Evolutionary conservation across 768 basidiomycete species (phyloP), one percentile per base, ranked within the genome.

Genomic region (Tulasnella sp.): DNA sequence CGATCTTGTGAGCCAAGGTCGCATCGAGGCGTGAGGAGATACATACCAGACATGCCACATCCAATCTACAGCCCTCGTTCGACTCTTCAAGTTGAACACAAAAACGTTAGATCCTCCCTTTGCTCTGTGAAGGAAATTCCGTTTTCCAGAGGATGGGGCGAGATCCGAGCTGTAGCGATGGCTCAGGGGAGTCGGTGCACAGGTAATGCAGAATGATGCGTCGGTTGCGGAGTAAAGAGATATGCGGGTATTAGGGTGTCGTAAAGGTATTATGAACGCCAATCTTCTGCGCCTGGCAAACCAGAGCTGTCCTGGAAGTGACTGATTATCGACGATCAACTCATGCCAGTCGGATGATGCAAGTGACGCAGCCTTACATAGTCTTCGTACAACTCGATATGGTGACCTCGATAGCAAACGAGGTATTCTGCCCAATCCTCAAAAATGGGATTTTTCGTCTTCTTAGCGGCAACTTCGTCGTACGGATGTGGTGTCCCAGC

Each of bases 211-310:
- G 82, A 96, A 94, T 0, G 93, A 89, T 78, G 94, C 83, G 81
- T 98, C 96, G 68, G 90, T 88, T 73, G 92, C 91, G 40, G 94
- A 97, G 81, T 93, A 98, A 31, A 97, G 81, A 2, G 92, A 94
- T n/a, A 96, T 83, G 17, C 85, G 86, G 0, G 94, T 95, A 54
- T 85, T 85, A 3, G 85, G 82, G 0, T 87, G 84, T 76, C 85
- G 84, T 72, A 97, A 85, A 0, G 96, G 94, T 71, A 97, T 90
- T 25, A 93, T 82, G 79, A 90, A 94, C 15, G 90, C 88, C 5
- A 97, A 89, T 72, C 90, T 87, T 81, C 96, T 96, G 80, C 91
- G 90, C 6, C 91, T 89, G 1, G 83, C 83, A 25, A 92, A 75
- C 84, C 88, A 88, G 79, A 93, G 92, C 79, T 88, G 91, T 15